These are phyloP conservation scores for Sporobolomyces pararoseus DNA, from an alignment of 768 basidiomycete genomes.

Conservation along the genomic window DNA sequence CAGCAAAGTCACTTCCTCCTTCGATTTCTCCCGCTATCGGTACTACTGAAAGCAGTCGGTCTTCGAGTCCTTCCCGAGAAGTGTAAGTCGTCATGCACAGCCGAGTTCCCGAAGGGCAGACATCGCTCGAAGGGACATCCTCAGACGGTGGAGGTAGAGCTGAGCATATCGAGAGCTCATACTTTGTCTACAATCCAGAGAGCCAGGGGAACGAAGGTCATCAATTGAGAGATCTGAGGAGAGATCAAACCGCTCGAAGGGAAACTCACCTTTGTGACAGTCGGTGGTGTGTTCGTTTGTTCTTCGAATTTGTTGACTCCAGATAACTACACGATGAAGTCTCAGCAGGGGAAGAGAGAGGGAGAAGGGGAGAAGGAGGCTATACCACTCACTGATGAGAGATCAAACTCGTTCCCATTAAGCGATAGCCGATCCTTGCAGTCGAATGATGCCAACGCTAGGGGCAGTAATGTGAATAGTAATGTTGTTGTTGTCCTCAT, in stretches of 20 bases:
- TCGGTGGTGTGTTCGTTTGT: conserved; percentile 19
- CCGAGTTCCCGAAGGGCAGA: conserved; percentile 53
- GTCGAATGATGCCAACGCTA: background rate
- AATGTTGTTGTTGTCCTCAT: background rate
- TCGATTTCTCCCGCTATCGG: conserved; percentile 57
- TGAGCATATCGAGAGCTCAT: conserved; percentile 39
- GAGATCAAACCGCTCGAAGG: background rate
- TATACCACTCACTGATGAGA: conserved; percentile 2
- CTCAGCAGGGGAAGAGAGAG: background rate
- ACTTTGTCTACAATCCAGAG: conserved; percentile 35
- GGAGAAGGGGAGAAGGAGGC: background rate
- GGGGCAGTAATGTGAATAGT: background rate
- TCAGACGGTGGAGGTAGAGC: conserved; percentile 30
- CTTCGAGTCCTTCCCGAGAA: conserved; percentile 56
- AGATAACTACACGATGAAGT: conserved; percentile 10
- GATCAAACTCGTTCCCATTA: conserved; percentile 7
- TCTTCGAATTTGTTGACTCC: conserved; percentile 13
- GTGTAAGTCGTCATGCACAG: conserved; percentile 72
- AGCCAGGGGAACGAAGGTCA: background rate
- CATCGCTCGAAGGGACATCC: conserved; percentile 18
- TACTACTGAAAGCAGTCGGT: conserved; percentile 69
- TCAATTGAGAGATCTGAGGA: background rate
- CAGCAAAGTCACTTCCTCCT: conserved; percentile 43
- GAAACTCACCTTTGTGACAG: conserved; percentile 26
- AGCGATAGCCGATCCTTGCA: conserved; percentile 8